Evolutionary conservation across 169 alveolate genomes (phyloP).

Genomic region (Plasmodium berghei): DNA sequence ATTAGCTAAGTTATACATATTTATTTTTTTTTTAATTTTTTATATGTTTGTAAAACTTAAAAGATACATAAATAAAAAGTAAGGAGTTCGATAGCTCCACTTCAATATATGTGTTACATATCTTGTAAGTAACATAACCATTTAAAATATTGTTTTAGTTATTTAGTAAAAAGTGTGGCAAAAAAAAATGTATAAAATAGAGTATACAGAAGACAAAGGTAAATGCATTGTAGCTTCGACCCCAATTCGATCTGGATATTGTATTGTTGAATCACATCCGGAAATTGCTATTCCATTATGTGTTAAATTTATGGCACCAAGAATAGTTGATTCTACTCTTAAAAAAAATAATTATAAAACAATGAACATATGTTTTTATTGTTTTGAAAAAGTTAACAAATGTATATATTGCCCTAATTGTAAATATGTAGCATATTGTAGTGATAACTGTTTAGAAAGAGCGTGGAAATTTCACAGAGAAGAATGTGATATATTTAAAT

Average conservation of each 20-base stretch:
- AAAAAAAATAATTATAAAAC: slow-evolving; percentile 35
- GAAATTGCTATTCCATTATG: slow-evolving; percentile 50
- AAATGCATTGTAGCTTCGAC: slow-evolving; percentile 48
- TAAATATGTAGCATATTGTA: slow-evolving; percentile 63
- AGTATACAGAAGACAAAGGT: slow-evolving; percentile 54
- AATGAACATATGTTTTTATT: slow-evolving; percentile 54
- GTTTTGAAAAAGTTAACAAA: slow-evolving; percentile 59
- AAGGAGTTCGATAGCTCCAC: too few species aligned
- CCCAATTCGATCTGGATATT: slow-evolving; percentile 63
- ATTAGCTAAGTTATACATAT: too few species aligned
- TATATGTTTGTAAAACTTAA: too few species aligned
- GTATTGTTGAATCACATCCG: slow-evolving; percentile 61
- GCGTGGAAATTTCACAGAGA: slow-evolving; percentile 74
- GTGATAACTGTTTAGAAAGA: slow-evolving; percentile 50
- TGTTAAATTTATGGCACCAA: slow-evolving; percentile 62
- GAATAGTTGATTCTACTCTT: slow-evolving; percentile 40
- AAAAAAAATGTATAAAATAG: slow-evolving; percentile 34
- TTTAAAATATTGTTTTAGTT: too few species aligned
- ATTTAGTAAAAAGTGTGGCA: too few species aligned
- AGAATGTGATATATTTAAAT: slow-evolving; percentile 58
- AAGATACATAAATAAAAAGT: too few species aligned
- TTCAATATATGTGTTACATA: too few species aligned
- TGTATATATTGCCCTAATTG: slow-evolving; percentile 63
- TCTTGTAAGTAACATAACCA: too few species aligned
- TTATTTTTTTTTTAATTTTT: too few species aligned